Evolutionary conservation across 371 early-diverging fungal species (phyloP), one percentile per base, ranked within the genome.

Genomic region (Apophysomyces elegans): DNA sequence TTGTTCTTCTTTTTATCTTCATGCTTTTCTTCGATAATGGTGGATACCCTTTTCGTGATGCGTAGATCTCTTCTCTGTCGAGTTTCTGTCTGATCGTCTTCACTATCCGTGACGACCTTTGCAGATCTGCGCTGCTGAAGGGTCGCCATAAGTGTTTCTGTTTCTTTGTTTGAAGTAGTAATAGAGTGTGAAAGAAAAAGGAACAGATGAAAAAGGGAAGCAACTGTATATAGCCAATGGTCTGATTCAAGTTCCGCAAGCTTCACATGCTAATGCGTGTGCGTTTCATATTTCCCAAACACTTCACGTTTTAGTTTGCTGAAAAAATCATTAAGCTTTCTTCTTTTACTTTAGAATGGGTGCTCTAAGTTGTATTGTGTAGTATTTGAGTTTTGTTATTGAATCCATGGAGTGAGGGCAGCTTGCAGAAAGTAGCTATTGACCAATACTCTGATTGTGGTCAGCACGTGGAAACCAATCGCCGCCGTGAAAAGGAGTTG

Each of bases 61-160:
- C 72, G 75, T 37, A 81, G 63, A 56, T 81, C 79, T 32, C 75
- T 61, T 50, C 72, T 65, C 14, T 75, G 71, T 69, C 77, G 69
- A 46, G 70, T 62, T 38, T 81, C 81, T 0, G 74, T 70, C 39
- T 79, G 79, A 66, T 81, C 81, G 66, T 81, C 81, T 67, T 81
- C 81, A 66, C 81, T 81, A 36, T 81, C 81, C 9, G 81, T 81
- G 7, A 81, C 79, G 0, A 81, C 81, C 66, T 73, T 75, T 21
- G 71, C 64, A n/a, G 79, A 73, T 63, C 74, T 56, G 26, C 54
- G 54, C 54, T 50, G 54, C 21, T 56, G 63, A 54, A 37, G 37
- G 11, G 54, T 37, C 37, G 56, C 13, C 56, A 50, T 50, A 21
- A 21, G 21, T 21, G 21, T 7, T 16, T 50, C 7, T 3, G 8